Conservation (phyloP, 495 filamentous ascomycete genomes). For the Neurospora tetrasperma region DNA sequence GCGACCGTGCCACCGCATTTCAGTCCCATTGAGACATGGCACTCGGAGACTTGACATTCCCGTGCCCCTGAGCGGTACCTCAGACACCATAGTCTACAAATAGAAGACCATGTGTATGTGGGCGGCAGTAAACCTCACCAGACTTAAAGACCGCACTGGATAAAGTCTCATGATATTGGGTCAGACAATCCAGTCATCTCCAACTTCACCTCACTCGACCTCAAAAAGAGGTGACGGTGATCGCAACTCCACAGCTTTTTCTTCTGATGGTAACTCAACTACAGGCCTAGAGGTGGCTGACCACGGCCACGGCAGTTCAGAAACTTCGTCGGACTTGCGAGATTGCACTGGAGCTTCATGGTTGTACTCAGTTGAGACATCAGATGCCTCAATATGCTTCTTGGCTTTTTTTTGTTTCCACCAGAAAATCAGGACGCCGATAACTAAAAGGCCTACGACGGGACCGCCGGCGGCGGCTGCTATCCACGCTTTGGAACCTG, state of each 20-base stretch:
- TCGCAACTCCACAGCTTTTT: too few species aligned
- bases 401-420: neutral
- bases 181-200: too few species aligned
- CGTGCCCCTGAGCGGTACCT: too few species aligned
- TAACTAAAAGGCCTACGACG: neutral
- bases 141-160: too few species aligned
- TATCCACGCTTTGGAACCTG: slow-evolving; percentile 4
- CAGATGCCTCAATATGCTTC: neutral
- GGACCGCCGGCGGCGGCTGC: neutral
- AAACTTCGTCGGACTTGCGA: neutral
- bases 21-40: too few species aligned
- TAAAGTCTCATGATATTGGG: too few species aligned
- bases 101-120: too few species aligned
- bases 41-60: too few species aligned
- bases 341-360: neutral
- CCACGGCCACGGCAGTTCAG: neutral
- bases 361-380: neutral
- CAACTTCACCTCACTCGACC: neutral
- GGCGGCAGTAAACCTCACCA: too few species aligned
- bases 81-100: too few species aligned
- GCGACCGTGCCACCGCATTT: too few species aligned
- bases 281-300: neutral
- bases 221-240: neutral
- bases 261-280: neutral
- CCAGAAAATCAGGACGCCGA: neutral